These are phyloP conservation scores for Sordariomycetes sp. DNA, from an alignment of 2,329 filamentous ascomycete genomes.

Conservation along the genomic window DNA sequence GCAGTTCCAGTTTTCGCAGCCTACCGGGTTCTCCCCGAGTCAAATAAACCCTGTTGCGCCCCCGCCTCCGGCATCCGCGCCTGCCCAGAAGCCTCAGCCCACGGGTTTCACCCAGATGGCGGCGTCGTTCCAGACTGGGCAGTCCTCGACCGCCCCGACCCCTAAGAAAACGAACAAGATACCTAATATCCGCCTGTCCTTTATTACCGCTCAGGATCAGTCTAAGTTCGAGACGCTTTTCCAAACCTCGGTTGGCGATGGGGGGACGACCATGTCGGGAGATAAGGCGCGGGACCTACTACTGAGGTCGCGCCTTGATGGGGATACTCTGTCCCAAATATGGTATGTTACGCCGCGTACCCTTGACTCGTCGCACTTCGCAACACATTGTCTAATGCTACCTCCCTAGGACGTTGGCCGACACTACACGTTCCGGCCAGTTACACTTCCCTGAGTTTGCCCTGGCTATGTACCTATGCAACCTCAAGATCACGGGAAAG, in stretches of 20 bases:
- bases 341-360: conserved; percentile 41
- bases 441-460: conserved; percentile 97
- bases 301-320: conserved; percentile 75
- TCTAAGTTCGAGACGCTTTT: conserved; percentile 96
- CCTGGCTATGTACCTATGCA: conserved; percentile 96
- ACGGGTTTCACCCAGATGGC: conserved; percentile 56
- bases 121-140: conserved; percentile 47
- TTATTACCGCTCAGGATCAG: conserved; percentile 91
- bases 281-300: conserved; percentile 88
- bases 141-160: conserved; percentile 29
- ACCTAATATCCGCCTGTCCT: conserved; percentile 85
- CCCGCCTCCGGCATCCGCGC: conserved; percentile 26
- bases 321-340: conserved; percentile 80
- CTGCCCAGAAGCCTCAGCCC: conserved; percentile 49
- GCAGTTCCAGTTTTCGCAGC: conserved; percentile 25
- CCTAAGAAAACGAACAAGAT: conserved; percentile 58
- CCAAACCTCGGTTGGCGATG: conserved; percentile 82
- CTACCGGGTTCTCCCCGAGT: conserved; percentile 29
- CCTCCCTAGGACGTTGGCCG: conserved; percentile 63
- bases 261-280: conserved; percentile 74
- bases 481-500: conserved; percentile 81
- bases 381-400: conserved; percentile 5
- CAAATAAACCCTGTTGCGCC: conserved; percentile 33
- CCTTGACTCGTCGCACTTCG: conserved; percentile 9
- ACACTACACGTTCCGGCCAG: conserved; percentile 92